A percentile compares a stretch with the other conserved stretches of the same genome.
Conservation (phyloP, 257 asterid species). For the Nicotiana paniculata region DNA sequence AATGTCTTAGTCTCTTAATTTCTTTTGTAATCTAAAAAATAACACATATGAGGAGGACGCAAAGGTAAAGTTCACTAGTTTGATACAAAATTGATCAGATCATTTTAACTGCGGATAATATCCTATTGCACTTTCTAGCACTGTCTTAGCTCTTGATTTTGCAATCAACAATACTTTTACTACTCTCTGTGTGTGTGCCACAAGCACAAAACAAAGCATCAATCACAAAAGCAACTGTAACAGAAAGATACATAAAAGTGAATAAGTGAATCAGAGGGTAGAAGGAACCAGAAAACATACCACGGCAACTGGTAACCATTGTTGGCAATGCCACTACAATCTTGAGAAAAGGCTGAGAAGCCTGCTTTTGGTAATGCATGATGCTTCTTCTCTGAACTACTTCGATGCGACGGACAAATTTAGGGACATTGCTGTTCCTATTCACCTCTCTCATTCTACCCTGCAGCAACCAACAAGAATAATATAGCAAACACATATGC, state of each 20-base stretch:
- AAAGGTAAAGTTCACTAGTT: background rate
- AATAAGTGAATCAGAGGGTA: background rate
- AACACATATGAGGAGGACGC: background rate
- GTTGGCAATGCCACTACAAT: conserved; percentile 95
- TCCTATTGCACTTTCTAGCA: background rate
- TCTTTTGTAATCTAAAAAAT: background rate
- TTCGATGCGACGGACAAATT: conserved; percentile 72
- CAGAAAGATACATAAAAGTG: background rate
- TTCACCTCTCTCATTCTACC: conserved; percentile 80
- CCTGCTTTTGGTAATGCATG: conserved; percentile 85
- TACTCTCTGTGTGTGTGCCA: background rate
- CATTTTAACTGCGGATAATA: background rate
- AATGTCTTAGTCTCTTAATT: background rate
- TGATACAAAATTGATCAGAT: background rate
- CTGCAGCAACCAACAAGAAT: conserved; percentile 28
- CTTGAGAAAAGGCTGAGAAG: conserved; percentile 75
- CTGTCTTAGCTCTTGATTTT: background rate
- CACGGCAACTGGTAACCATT: conserved; percentile 95
- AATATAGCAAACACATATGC: background rate
- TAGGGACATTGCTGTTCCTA: conserved; percentile 59
- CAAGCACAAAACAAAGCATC: conserved; percentile 2
- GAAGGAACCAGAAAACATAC: conserved; percentile 32
- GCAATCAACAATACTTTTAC: background rate
- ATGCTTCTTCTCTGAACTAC: conserved; percentile 82
- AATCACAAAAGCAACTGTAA: background rate